Conservation (phyloP, 108 stramenopile species). For the Skeletonema tropicum region DNA sequence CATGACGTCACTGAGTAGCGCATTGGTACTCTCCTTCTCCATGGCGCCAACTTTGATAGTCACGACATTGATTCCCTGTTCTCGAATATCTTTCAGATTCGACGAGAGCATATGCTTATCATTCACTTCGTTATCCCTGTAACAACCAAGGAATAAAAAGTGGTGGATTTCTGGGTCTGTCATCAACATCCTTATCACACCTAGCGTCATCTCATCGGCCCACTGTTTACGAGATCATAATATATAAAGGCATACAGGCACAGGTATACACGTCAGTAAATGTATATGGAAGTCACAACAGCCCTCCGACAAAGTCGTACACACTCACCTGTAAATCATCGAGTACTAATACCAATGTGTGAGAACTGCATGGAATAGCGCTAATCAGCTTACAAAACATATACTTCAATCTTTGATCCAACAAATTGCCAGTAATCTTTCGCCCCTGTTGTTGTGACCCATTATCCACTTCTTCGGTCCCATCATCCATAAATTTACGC, state of each 20-base stretch:
- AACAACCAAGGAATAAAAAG: conserved; percentile 40
- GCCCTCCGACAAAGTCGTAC: no score
- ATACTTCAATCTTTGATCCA: conserved; percentile 18
- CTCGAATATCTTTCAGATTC: conserved; percentile 26
- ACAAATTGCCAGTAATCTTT: background rate
- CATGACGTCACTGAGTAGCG: conserved; percentile 20
- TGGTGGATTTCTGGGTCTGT: conserved; percentile 34
- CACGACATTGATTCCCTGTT: conserved; percentile 12
- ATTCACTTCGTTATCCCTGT: conserved; percentile 41
- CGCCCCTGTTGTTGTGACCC: background rate
- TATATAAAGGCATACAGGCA: no score
- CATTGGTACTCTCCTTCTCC: conserved; percentile 35
- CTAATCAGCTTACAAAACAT: conserved; percentile 36
- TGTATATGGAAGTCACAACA: background rate
- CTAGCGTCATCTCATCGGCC: conserved; percentile 38
- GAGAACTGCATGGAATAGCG: conserved; percentile 22
- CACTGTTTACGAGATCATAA: background rate
- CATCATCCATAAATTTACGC: conserved; percentile 1
- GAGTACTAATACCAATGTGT: conserved; percentile 27
- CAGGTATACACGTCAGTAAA: background rate
- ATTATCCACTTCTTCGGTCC: background rate
- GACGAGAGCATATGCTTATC: conserved; percentile 16
- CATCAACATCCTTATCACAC: conserved; percentile 40
- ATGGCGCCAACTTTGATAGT: conserved; percentile 30
- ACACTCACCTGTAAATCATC: conserved; percentile 31